Base-by-base conservation (phyloP, 208 protist genomes). In the Herpetomonas tarakana region DNA sequence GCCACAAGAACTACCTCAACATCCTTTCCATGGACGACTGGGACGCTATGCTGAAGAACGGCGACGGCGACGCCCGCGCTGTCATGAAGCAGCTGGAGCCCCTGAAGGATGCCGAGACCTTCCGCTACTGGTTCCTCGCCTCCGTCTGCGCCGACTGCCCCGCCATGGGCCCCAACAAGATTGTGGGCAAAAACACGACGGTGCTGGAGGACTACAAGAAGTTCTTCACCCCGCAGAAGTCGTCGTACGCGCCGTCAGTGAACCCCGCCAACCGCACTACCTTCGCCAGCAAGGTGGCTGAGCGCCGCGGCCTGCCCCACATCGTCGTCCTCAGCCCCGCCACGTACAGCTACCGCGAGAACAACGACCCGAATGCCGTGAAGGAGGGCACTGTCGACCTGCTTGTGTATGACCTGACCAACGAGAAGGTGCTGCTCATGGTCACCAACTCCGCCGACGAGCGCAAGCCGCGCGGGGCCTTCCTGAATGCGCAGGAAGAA, bases 391-490 rank as follows among this genome's bases (percentile, higher is more conserved):
- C 70, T 24, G 60, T 91, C 27, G 88, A 94, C 54, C 57, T 91
- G 25, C 71, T 92, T 65, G 78, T 94, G 19, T 94, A 94, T 69
- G 88, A 94, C 71, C 44, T 70, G 14, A 92, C 88, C 2, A 91
- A 90, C 53, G 84, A 92, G 60, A 90, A 90, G 74, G 88, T 94
- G 39, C 62, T 94, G 63, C 69, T 94, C 27, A 91, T 91, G 76
- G 61, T 94, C 51, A 62, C 66, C 25, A 83, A 94, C 69, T 84
- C 81, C 2, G 50, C 70, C 21, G 78, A 91, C 61, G 82, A 86
- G 52, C 74, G 79, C 45, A 80, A 76, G 38, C 87, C 87, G 19
- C 80, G 81, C 55, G 70, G 66, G 2, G 80, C 75, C 38, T 91
- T 83, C 52, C 62, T 90, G 3, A 84, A 83, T 54, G 87, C 81